These are phyloP conservation scores for Candida vaughaniae DNA, from an alignment of 805 yeast species.

Conservation along the genomic window DNA sequence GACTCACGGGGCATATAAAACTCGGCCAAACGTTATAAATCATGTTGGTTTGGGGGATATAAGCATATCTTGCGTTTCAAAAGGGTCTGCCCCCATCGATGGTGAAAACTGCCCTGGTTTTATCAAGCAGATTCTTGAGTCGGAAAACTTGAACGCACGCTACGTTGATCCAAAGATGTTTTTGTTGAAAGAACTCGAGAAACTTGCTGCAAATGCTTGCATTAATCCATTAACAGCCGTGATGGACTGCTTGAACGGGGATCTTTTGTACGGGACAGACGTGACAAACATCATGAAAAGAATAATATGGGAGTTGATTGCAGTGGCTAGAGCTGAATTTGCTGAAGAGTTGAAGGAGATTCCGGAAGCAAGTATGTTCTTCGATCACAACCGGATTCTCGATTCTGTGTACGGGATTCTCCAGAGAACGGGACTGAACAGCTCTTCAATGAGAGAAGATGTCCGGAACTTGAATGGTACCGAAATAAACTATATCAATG, in stretches of 20 bases:
- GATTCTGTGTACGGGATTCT: conserved; percentile 29
- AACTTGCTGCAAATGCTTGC: conserved; percentile 76
- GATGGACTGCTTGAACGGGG: conserved; percentile 76
- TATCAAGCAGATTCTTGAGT: conserved; percentile 1
- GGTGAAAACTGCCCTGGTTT: conserved; percentile 1
- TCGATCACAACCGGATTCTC: conserved; percentile 36
- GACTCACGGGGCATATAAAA: conserved; percentile 76
- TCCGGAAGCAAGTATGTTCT: conserved; percentile 27
- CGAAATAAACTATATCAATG: conserved; percentile 83
- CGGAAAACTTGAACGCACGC: conserved; percentile 4
- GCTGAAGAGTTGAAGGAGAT: conserved; percentile 20
- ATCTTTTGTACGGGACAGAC: conserved; percentile 46
- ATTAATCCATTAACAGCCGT: conserved; percentile 83
- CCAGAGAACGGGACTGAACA: conserved; percentile 51
- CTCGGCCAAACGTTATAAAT: conserved; percentile 26
- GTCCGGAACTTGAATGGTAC: conserved; percentile 53
- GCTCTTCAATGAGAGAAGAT: conserved; percentile 74
- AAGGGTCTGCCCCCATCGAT: conserved; percentile 16
- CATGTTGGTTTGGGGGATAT: conserved; percentile 73
- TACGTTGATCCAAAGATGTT: conserved; percentile 2
- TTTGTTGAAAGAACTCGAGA: conserved; percentile 43
- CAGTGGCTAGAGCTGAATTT: conserved; percentile 37
- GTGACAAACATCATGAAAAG: conserved; percentile 32
- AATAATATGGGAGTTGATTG: conserved; percentile 47
- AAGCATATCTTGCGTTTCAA: conserved; percentile 39